Evolutionary conservation across 306 rosid genomes (phyloP).

Genomic region (Hippophae tibetana): DNA sequence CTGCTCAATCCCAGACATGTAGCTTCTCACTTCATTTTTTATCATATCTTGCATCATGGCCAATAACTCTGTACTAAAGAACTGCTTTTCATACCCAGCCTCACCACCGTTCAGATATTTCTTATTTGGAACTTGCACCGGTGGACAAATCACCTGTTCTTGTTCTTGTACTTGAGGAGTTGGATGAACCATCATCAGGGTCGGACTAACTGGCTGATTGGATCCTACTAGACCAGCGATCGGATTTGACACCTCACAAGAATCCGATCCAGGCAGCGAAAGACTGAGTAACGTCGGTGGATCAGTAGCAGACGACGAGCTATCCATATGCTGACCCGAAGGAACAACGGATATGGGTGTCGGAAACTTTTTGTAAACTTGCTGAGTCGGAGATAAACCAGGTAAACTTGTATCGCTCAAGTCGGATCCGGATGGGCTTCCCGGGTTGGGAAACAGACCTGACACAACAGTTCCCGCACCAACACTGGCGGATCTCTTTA

Average conservation of each 20-base stretch:
- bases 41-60: slow-evolving; percentile 74
- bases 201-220: slow-evolving; percentile 2
- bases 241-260: slow-evolving; percentile 10
- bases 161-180: not conserved
- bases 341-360: slow-evolving; percentile 11
- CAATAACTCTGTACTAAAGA: slow-evolving; percentile 53
- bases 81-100: slow-evolving; percentile 33
- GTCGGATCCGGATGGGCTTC: slow-evolving; percentile 65
- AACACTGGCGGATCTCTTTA: slow-evolving; percentile 60
- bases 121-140: not conserved
- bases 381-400: slow-evolving; percentile 23
- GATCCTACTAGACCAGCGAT: slow-evolving; percentile 9
- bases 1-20: slow-evolving; percentile 65
- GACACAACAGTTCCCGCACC: slow-evolving; percentile 30
- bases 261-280: slow-evolving; percentile 56
- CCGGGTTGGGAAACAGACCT: slow-evolving; percentile 33
- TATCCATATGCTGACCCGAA: slow-evolving; percentile 19
- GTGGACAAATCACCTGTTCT: not conserved
- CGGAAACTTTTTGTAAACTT: slow-evolving; percentile 15
- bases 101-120: not conserved
- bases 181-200: slow-evolving; percentile 1
- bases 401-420: slow-evolving; percentile 58
- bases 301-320: slow-evolving; percentile 28
- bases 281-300: slow-evolving; percentile 59
- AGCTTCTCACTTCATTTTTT: slow-evolving; percentile 59